Evolutionary conservation across 192 early-diverging fungal species (phyloP), one percentile per base, ranked within the genome.

Genomic region (Entophlyctis luteolus): DNA sequence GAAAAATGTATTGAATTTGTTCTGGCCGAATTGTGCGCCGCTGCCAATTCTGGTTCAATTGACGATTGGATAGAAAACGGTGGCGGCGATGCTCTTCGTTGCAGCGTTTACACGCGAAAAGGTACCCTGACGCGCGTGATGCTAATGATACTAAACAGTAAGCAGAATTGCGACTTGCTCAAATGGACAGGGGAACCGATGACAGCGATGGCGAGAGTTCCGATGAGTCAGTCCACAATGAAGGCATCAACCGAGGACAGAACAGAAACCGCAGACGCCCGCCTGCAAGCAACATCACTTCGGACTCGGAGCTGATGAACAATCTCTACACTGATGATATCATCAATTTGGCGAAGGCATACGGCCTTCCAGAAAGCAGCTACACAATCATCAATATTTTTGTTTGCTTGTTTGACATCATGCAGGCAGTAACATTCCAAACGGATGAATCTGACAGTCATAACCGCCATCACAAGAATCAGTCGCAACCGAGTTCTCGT

Each of bases 1-100:
- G 62, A 63, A 49, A 48, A 49, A 18, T 49, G 42, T 48, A 12
- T 63, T 18, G 62, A 63, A 25, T n/a, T n/a, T 49, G 62, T 32
- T 10, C 50, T 48, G 14, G 47, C 8, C 18, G 62, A 63, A 32
- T 18, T 63, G 14, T 63, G 29, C 35, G 46, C 28, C 18, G 18
- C 50, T 3, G 42, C 62, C 8, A 48, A 16, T 18, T 22, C 20
- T 10, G 62, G 62, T n/a, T 32, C 28, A 2, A 28, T 63, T 8
- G 62, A 63, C 34, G 25, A 8, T 4, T 63, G 62, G 62, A 32
- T 63, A 1, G 20, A 49, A 31, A 22, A 31, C 25, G 62, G 62
- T 20, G 47, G 62, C 36, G 48, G n/a, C 29, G 62, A 63, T 8
- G 39, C 8, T 42, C 8, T 42, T 8, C 8, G n/a, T 8, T 42